These are phyloP conservation scores for Penicillium sp. DNA, from an alignment of 2,329 filamentous ascomycete genomes.

Conservation along the genomic window DNA sequence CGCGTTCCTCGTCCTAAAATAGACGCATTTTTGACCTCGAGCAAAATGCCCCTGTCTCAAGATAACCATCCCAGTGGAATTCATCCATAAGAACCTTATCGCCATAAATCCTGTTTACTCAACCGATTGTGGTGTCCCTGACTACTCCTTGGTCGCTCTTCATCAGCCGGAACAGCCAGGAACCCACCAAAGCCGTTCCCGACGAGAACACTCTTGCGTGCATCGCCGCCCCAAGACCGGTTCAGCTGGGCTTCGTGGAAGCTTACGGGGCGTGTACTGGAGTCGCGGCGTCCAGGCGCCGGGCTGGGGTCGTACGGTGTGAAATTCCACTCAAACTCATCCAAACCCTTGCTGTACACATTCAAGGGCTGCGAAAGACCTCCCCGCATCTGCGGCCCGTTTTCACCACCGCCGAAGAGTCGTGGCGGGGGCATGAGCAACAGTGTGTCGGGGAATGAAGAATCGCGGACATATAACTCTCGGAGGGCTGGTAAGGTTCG, in stretches of 20 bases:
- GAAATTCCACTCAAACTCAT: slow-evolving; percentile 68
- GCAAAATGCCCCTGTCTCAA: not conserved
- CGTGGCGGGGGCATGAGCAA: slow-evolving; percentile 66
- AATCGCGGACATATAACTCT: slow-evolving; percentile 81
- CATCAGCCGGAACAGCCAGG: slow-evolving; percentile 60
- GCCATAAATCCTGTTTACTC: slow-evolving; percentile 41
- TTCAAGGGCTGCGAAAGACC: slow-evolving; percentile 57
- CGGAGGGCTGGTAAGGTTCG: slow-evolving; percentile 71
- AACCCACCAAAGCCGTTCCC: slow-evolving; percentile 67
- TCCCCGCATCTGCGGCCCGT: slow-evolving; percentile 23
- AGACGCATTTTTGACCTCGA: not conserved
- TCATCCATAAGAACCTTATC: slow-evolving; percentile 22
- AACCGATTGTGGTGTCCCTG: slow-evolving; percentile 29
- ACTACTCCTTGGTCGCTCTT: slow-evolving; percentile 40
- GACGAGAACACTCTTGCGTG: slow-evolving; percentile 61
- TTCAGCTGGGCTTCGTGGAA: slow-evolving; percentile 48
- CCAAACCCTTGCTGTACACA: slow-evolving; percentile 65
- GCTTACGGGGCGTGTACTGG: slow-evolving; percentile 47
- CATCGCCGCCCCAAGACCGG: slow-evolving; percentile 59
- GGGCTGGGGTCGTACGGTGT: slow-evolving; percentile 56
- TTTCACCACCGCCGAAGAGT: slow-evolving; percentile 46
- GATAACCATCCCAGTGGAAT: not conserved
- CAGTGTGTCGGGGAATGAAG: slow-evolving; percentile 76
- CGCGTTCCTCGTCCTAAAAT: not conserved
- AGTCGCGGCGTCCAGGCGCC: slow-evolving; percentile 36